These are phyloP conservation scores for Mucor indicus DNA, from an alignment of 371 early-diverging fungal genomes.

Conservation along the genomic window DNA sequence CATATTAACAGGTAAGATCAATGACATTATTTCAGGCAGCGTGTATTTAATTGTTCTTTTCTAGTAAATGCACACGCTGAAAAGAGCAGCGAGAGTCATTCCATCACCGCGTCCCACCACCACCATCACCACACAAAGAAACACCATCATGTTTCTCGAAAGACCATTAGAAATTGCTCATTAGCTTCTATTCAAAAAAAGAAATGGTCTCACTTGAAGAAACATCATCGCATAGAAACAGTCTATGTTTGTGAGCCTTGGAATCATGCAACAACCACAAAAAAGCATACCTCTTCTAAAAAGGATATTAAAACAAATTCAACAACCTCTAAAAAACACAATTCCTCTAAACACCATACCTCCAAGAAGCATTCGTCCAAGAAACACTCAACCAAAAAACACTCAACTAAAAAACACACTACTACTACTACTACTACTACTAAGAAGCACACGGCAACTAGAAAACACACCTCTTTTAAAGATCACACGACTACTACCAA, in stretches of 20 bases:
- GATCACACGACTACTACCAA: background rate
- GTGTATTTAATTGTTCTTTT: background rate
- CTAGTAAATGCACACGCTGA: slow-evolving; percentile 2
- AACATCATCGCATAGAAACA: background rate
- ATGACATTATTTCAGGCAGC: no score
- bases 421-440: background rate
- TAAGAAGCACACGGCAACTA: no score
- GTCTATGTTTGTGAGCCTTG: background rate
- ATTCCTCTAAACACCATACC: background rate
- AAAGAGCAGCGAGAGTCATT: background rate
- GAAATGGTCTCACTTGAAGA: background rate
- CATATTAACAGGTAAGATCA: slow-evolving; percentile 8
- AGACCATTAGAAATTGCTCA: background rate
- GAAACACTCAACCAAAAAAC: no score
- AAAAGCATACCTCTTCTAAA: background rate
- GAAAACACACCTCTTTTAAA: no score
- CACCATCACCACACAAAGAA: background rate
- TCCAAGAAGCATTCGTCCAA: no score
- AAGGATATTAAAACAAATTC: no score
- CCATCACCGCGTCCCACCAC: background rate
- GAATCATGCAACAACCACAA: background rate
- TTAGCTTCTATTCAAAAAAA: slow-evolving; percentile 3
- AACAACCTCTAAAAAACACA: background rate
- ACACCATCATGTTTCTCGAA: background rate
- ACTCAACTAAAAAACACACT: background rate